phyloP scores from a whole-genome alignment of 2,329 filamentous ascomycete species.

The Epicoccum sorghinum region DNA sequence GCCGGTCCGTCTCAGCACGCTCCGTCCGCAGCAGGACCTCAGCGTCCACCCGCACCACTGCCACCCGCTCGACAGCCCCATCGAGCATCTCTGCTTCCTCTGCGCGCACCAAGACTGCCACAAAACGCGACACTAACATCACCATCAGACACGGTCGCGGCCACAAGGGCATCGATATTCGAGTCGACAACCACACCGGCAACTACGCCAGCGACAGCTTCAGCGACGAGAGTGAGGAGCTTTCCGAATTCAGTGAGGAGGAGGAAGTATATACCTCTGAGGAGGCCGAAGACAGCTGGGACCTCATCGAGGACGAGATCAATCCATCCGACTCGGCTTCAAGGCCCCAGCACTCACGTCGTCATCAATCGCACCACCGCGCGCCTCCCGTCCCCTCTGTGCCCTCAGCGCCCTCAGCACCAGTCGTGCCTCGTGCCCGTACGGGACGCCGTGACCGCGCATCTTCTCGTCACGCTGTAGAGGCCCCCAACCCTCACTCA shows the following conservation, averaged over 20 bases:
- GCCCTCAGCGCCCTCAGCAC: slow-evolving; percentile 37
- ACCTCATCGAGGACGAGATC: slow-evolving; percentile 49
- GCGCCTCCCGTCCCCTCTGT: slow-evolving; percentile 34
- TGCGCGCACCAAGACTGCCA: slow-evolving; percentile 21
- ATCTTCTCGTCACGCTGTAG: too few relatives aligned
- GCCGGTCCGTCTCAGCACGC: slow-evolving; percentile 41
- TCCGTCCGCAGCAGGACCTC: slow-evolving; percentile 34
- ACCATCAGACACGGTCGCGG: slow-evolving; percentile 40
- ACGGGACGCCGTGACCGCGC: slow-evolving; percentile 39
- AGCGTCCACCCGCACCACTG: slow-evolving; percentile 31
- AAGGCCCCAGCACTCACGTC: slow-evolving; percentile 41
- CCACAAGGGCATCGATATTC: slow-evolving; percentile 44
- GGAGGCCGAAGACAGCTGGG: slow-evolving; percentile 32
- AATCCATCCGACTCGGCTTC: slow-evolving; percentile 58
- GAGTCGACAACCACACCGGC: slow-evolving; percentile 46
- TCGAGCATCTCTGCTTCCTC: slow-evolving; percentile 41
- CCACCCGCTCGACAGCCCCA: slow-evolving; percentile 30
- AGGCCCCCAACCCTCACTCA: slow-evolving; percentile 35
- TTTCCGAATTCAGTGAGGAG: background rate
- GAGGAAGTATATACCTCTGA: slow-evolving; percentile 39
- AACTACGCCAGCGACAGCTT: slow-evolving; percentile 35
- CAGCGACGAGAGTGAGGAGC: slow-evolving; percentile 37
- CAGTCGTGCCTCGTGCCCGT: slow-evolving; percentile 46
- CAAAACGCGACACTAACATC: slow-evolving; percentile 47
- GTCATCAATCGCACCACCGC: slow-evolving; percentile 33